Evolutionary conservation across 2,329 filamentous ascomycete genomes (phyloP), one percentile per base, ranked within the genome.

Genomic region (Botryotinia narcissicola): DNA sequence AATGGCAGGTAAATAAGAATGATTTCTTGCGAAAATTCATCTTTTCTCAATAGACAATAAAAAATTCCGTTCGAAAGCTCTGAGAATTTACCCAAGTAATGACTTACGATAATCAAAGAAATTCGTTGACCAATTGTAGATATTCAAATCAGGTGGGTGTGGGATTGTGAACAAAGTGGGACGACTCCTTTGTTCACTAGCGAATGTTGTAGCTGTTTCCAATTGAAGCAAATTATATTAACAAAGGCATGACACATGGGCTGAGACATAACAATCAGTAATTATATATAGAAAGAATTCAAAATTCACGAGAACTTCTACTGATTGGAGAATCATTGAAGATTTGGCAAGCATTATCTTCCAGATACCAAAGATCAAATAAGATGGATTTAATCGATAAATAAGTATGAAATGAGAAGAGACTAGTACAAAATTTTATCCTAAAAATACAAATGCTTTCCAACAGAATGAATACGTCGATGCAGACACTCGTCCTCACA

Each of bases 141-240:
- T 25, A n/a, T 44, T 57, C 1, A 40, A 16, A 42, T 14, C 25
- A 42, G 35, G 25, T 40, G 42, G 35, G 16, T 54, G 64, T 32
- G 6, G n/a, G 16, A 42, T 32, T 37, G 29, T 32, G n/a, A n/a
- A 57, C 35, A 59, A 42, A 32, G 66, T 69, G n/a, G 22, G 25
- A n/a, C 9, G 37, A 69, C 35, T 57, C 66, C 66, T 69, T 69
- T 69, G 48, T 69, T 22, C 51, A 20, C n/a, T 18, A 57, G 48
- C 37, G 37, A 59, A 69, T 44, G 51, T 57, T 57, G 48, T 69
- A 69, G 66, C 66, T 69, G 48, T 25, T 69, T 57, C 37, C 46
- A 68, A 42, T 57, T 16, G 3, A 57, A 42, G 51, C 12, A 57
- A 12, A n/a, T 16, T 25, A 48, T 1, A 4, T 14, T 3, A 57